Evolutionary conservation across 2,329 filamentous ascomycete genomes (phyloP).

Genomic region (Penicillium fuscoglaucum): DNA sequence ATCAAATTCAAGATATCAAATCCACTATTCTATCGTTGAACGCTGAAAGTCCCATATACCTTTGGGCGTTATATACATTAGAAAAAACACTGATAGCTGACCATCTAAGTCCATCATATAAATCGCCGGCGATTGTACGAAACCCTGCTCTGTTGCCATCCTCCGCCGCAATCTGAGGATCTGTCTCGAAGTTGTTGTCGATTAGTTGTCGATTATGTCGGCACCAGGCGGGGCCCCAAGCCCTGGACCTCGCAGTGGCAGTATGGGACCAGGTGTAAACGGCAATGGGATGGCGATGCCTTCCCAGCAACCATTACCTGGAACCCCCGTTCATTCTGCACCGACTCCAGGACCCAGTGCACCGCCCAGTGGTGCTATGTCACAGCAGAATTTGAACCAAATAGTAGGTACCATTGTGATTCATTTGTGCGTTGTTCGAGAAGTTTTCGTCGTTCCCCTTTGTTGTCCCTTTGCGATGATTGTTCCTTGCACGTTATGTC

Average conservation of each 20-base stretch:
- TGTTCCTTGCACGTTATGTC: neutral
- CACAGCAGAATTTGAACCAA: conserved; percentile 89
- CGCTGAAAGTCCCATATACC: neutral
- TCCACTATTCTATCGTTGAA: conserved; percentile 13
- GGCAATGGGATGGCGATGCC: conserved; percentile 47
- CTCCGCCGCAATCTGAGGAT: neutral
- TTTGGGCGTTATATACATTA: neutral
- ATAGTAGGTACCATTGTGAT: conserved; percentile 67
- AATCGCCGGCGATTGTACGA: neutral
- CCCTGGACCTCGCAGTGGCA: conserved; percentile 51
- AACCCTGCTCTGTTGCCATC: neutral
- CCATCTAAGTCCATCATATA: neutral
- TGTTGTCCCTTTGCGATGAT: neutral
- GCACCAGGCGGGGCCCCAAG: conserved; percentile 49
- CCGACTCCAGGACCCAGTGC: conserved; percentile 43
- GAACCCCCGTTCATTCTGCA: conserved; percentile 48
- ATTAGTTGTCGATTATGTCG: conserved; percentile 37
- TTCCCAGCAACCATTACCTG: conserved; percentile 50
- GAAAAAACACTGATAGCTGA: neutral
- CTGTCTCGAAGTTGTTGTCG: neutral
- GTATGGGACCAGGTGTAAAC: conserved; percentile 46
- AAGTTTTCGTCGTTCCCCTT: neutral
- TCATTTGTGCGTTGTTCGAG: neutral
- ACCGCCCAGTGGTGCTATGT: conserved; percentile 54
- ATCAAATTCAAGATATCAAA: conserved; percentile 26